Evolutionary conservation across 805 yeast genomes (phyloP), one percentile per base, ranked within the genome.

Genomic region (Nakazawaea holstii): DNA sequence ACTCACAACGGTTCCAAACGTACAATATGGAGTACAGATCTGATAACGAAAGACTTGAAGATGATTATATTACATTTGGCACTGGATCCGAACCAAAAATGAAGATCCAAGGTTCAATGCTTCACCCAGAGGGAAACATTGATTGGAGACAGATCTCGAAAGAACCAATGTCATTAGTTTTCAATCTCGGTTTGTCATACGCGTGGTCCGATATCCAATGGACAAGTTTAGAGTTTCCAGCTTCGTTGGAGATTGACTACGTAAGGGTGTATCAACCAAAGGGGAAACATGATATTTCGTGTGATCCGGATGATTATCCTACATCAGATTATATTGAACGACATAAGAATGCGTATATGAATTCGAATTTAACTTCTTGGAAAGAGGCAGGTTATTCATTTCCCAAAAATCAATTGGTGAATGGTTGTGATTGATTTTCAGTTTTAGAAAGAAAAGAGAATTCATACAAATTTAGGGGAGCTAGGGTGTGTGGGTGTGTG

Each of bases 111-210:
- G 67, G 68, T 6, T 58, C 59, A 40, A 61, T 71, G 0, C 51
- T 69, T 17, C 72, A 67, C 39, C 75, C 75, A 9, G 66, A 65
- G 33, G 70, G 69, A 9, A 63, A 89, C 61, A 69, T 89, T 51
- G 89, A 80, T 30, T 78, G 82, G 81, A 79, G 96, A 60, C 64
- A 73, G 48, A 74, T 89, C n/a, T 74, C 90, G 30, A 79, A 82
- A 60, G 96, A 88, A 59, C 96, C 96, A 50, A 86, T 89, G 95
- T 73, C 90, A 1, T 69, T 89, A 24, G 68, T 88, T 49, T 62
- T 89, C 70, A 89, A 89, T 62, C 67, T 89, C 67, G 96, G 95
- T 67, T 64, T 89, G 37, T 87, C 95, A 13, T 81, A 67, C 39
- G 45, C 69, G 24, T 72, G 77, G 77, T 65, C 69, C 0, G 59